phyloP scores from a whole-genome alignment of 2,329 filamentous ascomycete genomes.

The Trichoderma simmonsii region DNA sequence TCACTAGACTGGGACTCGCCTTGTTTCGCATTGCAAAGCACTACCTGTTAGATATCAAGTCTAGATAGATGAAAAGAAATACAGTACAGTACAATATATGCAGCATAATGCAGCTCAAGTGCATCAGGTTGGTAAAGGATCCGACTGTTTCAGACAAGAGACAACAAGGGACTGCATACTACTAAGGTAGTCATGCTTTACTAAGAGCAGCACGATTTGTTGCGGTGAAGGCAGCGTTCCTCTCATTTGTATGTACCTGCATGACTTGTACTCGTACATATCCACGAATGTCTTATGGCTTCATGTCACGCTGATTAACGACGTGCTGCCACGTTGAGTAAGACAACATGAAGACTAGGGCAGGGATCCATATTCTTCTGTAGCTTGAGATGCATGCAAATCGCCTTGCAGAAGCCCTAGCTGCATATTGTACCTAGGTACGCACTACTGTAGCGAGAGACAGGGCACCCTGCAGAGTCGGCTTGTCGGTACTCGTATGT shows the following conservation, averaged over 20 bases:
- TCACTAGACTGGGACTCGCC: not conserved
- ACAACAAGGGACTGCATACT: not conserved
- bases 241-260: not conserved
- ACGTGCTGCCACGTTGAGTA: not conserved
- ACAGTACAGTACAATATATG: not conserved
- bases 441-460: not conserved
- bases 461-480: not conserved
- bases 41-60: not conserved
- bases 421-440: not conserved
- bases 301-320: not conserved
- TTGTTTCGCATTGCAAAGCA: not conserved
- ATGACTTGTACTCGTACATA: not conserved
- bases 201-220: not conserved
- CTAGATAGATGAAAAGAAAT: not conserved
- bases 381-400: constrained; percentile 3
- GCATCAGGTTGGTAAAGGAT: not conserved
- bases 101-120: not conserved
- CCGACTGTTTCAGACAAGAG: not conserved
- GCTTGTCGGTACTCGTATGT: not conserved
- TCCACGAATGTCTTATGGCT: not conserved
- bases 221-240: not conserved
- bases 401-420: constrained; percentile 11
- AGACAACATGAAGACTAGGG: not conserved
- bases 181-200: not conserved
- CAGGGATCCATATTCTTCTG: not conserved